Evolutionary conservation across 2,329 filamentous ascomycete genomes (phyloP), one percentile per base, ranked within the genome.

Genomic region (Colletotrichum sp.): DNA sequence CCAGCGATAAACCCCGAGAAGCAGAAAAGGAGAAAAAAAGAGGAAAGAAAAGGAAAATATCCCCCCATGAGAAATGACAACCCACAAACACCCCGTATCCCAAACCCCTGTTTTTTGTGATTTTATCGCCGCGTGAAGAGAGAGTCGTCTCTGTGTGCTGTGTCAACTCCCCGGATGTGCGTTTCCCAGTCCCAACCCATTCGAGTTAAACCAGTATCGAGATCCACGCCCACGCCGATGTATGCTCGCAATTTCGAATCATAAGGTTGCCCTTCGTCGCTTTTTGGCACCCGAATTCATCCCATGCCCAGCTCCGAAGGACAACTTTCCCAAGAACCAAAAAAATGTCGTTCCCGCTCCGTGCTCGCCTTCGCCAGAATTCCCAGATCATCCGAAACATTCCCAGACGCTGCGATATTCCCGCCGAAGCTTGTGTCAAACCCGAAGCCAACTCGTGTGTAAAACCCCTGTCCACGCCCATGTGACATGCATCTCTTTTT

Each of bases 221-320:
- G 71, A 75, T 63, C 60, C 63, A 71, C 74, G 74, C 74, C 71
- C 71, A 76, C 74, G 74, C 74, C 71, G 21, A 75, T 74, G 71
- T 75, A 75, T 76, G 74, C 74, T 76, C 66, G 66, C 72, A 61
- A 70, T 63, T 48, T 76, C 66, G 74, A 75, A 75, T 76, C 71
- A 74, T 76, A 61, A 48, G 66, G 71, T 57, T 67, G 43, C 71
- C 74, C 60, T 75, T 65, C 71, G 72, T 71, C 71, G 72, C 72
- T 76, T 76, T 60, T 76, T 71, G 72, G 74, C 71, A 71, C 66
- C 63, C 66, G 30, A 71, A 63, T 55, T 28, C 71, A 32, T 66
- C 48, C 64, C 64, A 73, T 73, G 74, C 48, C 74, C 60, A 71
- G 60, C 63, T 52, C 71, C 52, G 28, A 76, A 76, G 60, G 52